Evolutionary conservation across 2,329 filamentous ascomycete species (phyloP), one percentile per base, ranked within the genome.

Genomic region (Exophiala spinifera): DNA sequence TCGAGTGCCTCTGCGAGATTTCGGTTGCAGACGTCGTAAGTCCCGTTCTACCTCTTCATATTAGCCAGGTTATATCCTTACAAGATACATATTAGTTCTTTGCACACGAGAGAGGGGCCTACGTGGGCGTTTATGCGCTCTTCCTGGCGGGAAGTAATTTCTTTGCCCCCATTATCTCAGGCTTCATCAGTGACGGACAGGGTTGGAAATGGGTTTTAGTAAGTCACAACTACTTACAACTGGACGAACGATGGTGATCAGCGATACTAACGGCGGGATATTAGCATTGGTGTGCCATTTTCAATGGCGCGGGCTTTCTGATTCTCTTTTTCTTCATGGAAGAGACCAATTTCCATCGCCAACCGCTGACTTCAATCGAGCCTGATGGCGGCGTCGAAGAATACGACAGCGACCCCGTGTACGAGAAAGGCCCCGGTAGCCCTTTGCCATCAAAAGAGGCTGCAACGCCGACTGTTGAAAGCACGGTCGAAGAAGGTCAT

Each of bases 1-100:
- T 77, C n/a, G 77, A 79, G 59, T 72, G 72, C 7, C 61, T 79
- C 10, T 71, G 70, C 14, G 76, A 77, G 57, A 72, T 76, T 13
- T 74, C 71, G 2, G 69, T 77, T 3, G 69, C 73, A 1, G 74
- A 77, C n/a, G 15, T 42, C 4, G 37, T 40, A 40, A 40, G 37
- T 40, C 37, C 2, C n/a, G 37, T 6, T 7, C 23, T 25, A 7
- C 23, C 23, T 25, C 23, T 4, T 25, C 23, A 25, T 25, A 3
- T 25, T 25, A 7, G 23, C 7, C 7, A 7, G 7, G 23, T 25
- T 3, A 25, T 4, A 7, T 25, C 7, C 2, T 40, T 15, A 40
- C 13, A 40, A 40, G 15, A 10, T 40, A n/a, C 17, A 15, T 1
- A 40, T 40, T n/a, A 40, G 37, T 42, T 14, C 14, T 42, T 42